Evolutionary conservation across 106 monocot genomes (phyloP).

Genomic region (Acorus gramineus): DNA sequence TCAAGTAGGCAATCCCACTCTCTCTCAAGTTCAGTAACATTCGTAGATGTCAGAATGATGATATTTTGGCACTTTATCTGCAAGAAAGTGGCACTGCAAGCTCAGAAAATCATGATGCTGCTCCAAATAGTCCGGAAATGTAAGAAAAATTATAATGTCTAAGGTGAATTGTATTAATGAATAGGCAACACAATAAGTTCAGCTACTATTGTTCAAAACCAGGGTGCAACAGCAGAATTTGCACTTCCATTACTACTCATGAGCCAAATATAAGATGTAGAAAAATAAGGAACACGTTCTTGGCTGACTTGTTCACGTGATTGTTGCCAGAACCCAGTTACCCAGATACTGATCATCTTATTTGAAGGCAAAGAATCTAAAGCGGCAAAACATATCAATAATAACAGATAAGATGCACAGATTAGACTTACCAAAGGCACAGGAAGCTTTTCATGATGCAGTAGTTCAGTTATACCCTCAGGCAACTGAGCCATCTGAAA

Average conservation of each 20-base stretch:
- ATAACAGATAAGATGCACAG: too few species aligned
- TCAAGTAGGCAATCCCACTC: conserved; percentile 62
- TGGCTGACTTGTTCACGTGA: too few species aligned
- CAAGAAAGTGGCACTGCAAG: background rate
- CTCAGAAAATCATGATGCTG: background rate
- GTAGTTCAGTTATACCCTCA: conserved; percentile 90
- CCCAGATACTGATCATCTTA: background rate
- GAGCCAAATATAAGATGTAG: too few species aligned
- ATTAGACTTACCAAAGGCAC: conserved; percentile 70
- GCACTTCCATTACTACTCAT: too few species aligned
- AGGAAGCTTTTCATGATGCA: conserved; percentile 62
- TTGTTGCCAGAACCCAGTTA: too few species aligned
- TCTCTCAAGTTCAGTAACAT: conserved; percentile 41
- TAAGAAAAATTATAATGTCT: too few species aligned
- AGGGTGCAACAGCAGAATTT: too few species aligned
- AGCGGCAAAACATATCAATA: background rate
- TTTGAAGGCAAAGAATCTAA: background rate
- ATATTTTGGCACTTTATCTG: conserved; percentile 74
- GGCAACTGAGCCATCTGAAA: conserved; percentile 98
- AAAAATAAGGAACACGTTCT: too few species aligned
- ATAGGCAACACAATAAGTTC: background rate
- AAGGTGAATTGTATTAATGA: background rate
- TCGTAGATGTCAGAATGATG: conserved; percentile 52
- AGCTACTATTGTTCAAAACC: too few species aligned
- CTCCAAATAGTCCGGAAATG: too few species aligned